Evolutionary conservation across 2,329 filamentous ascomycete species (phyloP), one percentile per base, ranked within the genome.

Genomic region (Dendryphion nanum): DNA sequence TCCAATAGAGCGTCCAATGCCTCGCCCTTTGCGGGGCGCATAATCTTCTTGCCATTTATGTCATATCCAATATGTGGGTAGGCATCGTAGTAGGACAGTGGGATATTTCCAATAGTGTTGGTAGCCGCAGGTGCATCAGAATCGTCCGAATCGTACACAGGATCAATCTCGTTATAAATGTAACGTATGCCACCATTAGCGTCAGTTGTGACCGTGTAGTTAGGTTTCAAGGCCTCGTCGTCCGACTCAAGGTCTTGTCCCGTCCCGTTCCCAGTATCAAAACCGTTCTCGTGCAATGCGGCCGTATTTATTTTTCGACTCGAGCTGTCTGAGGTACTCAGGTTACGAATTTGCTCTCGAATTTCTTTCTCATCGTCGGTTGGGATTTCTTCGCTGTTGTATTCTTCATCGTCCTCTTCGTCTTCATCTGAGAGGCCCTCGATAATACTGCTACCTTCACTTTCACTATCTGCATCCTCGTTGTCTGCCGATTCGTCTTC

Each of bases 61-160:
- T 96, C 88, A 70, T 98, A 98, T 42, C 93, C 93, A 62, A 98
- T 96, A 64, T 98, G 93, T 35, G 93, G 93, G 63, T 96, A 98
- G 23, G 88, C 86, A 65, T 98, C 93, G 73, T 98, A 98, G 70
- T 95, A 97, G 3, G 86, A 85, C 34, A 97, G 73, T 4, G 90
- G 88, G 43, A 98, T 98, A 62, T 97, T 77, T 51, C 93, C 94
- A 56, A 98, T 96, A 0, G 93, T 97, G 70, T 98, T 98, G 35
- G 75, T 76, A 18, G 83, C 80, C 39, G 81, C 85, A 45, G 85
- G 81, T 3, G 83, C 84, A 63, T 96, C 91, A 3, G 86, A 86
- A 61, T 96, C 91, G 68, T 98, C 94, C 2, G 90, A 95, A 61
- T 97, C 93, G 69, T 98, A 96, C 37, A 89, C 84, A 3, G 91